Base-by-base conservation (phyloP, 106 monocot genomes). In the Dendrobium chrysotoxum region DNA sequence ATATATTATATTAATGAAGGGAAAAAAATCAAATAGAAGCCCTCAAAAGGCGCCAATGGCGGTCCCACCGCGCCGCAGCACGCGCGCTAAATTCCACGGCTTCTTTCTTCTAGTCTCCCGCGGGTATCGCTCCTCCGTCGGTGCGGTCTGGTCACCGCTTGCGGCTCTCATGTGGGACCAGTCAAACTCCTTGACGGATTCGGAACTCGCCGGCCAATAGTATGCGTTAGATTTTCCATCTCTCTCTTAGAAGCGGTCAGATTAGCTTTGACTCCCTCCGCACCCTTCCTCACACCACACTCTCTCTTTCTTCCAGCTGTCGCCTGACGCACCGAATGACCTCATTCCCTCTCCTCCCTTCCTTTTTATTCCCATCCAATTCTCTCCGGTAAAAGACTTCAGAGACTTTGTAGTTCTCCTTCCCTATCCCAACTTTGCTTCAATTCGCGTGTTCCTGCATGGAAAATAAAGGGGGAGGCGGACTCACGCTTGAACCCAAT, bases 311-410 rank as follows among this genome's bases (percentile, higher is more conserved):
- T 67, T 47, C 65, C 83, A 84, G 74, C 72, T 84, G 79, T 31
- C 16, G 50, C 64, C 66, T 80, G 80, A 82, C 92, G 88, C 88
- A 92, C 80, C 71, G 79, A 55, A 75, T 83, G 75, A 75, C 80
- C 71, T 85, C 82, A 84, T 54, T 15, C 21, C 0, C 58, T 46
- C 35, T 42, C 17, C 70, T 76, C 47, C 10, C 21, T 9, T 46
- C 57, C 84, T 65, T 84, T 85, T 87, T 86, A 89, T 86, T 78
- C 77, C 76, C 82, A 45, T 38, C 79, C 77, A 65, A 4, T 85
- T 35, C 82, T 44, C 86, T 46, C 68, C 80, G 44, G 31, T n/a
- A n/a, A 70, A 85, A 89, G 88, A 81, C 86, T 88, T 90, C 88
- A 66, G 50, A 77, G 44, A 4, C 58, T 41, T 35, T n/a, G 26